Percentiles rank a stretch among this genome's conserved stretches.
Conservation (phyloP, 2,329 filamentous ascomycete genomes). For the Pseudocercospora cruenta region DNA sequence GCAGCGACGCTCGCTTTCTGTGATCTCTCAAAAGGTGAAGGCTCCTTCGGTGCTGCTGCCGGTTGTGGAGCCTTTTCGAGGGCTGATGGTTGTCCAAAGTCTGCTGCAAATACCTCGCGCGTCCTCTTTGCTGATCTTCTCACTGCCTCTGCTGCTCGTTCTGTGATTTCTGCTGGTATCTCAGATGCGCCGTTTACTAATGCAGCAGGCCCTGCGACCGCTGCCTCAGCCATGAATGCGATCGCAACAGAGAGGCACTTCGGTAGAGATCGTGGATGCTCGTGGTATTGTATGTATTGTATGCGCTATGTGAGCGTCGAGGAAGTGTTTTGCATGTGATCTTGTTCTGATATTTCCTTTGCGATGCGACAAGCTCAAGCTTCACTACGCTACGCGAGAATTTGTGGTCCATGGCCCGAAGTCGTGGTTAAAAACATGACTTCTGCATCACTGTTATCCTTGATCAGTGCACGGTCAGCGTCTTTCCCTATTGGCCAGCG, state of each 20-base stretch:
- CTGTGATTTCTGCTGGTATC: constrained; percentile 28
- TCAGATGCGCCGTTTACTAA: constrained; percentile 15
- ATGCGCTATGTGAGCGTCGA: background rate
- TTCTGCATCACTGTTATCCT: background rate
- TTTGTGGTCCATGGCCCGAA: background rate
- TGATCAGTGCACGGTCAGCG: background rate
- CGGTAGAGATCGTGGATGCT: background rate
- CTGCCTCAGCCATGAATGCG: constrained; percentile 25
- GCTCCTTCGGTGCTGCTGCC: constrained; percentile 50
- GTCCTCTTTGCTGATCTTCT: constrained; percentile 57
- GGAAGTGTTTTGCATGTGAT: background rate
- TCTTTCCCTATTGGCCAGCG: background rate
- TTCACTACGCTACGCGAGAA: too few species aligned
- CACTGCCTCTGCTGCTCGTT: constrained; percentile 37
- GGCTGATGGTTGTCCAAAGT: constrained; percentile 51
- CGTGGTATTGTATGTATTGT: background rate
- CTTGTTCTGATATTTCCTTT: background rate
- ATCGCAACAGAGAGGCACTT: background rate
- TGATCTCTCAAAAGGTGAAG: constrained; percentile 48
- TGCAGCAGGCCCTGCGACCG: background rate
- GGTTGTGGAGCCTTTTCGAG: constrained; percentile 47
- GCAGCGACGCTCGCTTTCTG: constrained; percentile 55
- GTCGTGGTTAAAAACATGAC: background rate
- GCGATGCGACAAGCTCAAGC: background rate
- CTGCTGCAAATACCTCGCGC: constrained; percentile 57